Base-by-base conservation (phyloP, 148 eudicot genomes). In the Fallopia convolvulus region DNA sequence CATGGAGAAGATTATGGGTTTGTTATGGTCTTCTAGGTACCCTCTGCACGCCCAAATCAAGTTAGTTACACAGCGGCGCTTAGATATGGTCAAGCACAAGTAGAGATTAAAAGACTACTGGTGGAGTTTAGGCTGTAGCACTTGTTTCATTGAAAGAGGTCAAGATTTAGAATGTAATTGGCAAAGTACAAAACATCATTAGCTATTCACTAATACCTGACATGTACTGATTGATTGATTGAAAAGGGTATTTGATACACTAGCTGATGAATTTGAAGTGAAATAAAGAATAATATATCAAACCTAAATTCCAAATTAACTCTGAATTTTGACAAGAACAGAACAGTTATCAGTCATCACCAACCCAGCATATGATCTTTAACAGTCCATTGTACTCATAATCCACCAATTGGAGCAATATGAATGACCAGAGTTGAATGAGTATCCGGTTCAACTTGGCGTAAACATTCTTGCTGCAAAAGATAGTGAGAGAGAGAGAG, bases 1-100 rank as follows among this genome's bases (percentile, higher is more conserved):
- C 93, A 90, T 90, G 61, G 93, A 84, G 60, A 90, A 90, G 78
- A 90, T 82, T 41, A 90, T 88, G 15, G 93, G 91, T 61, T 88
- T 90, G 79, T 41, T 86, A 76, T 46, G 84, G 77, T 86, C 90
- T 74, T 86, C 81, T 21, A 90, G 84, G 77, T 55, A 88, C 48
- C 93, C 93, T 42, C 93, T 90, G 89, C 77, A 73, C 17, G 0
- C 44, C 70, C 36, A 61, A 61, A 61, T 21, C 23, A 63, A 26
- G 39, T 30, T 4, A 63, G 39, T 23, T 58, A 58, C 10, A 58
- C 30, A 56, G 9, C 55, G 15, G 20, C 1, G 21, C 5, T 33
- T 33, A 33, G 18, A 50, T 14, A 50, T 3, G 55, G 55, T 50
- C 3, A 12, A 50, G 17, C 55, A 50, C n/a, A 50, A 13, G 55